A percentile compares a stretch with the other conserved stretches of the same genome.
Conservation (phyloP, 345 rosid species). For the Reutealis trisperma region DNA sequence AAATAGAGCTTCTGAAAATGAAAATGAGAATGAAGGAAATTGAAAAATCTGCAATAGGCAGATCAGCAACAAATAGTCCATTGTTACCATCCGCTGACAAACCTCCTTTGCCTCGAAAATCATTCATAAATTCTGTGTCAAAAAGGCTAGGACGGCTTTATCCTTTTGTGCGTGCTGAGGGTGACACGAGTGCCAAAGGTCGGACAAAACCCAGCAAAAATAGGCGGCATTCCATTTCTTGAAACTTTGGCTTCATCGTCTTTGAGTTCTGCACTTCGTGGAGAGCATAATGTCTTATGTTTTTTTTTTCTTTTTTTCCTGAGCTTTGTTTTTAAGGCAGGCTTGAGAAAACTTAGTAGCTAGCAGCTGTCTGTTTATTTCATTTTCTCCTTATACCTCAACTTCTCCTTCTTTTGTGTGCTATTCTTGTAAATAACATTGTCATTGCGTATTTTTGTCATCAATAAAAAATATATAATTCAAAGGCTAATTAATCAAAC, state of each 20-base stretch:
- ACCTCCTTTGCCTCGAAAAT: slow-evolving; percentile 71
- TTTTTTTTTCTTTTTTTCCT: not conserved
- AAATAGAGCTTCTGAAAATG: slow-evolving; percentile 73
- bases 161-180: no score
- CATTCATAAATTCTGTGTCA: slow-evolving; percentile 53
- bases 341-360: slow-evolving; percentile 14
- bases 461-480: not conserved
- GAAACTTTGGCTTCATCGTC: slow-evolving; percentile 28
- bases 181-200: not conserved
- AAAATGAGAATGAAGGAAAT: slow-evolving; percentile 82
- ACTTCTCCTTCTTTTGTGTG: slow-evolving; percentile 27
- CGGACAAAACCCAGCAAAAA: slow-evolving; percentile 67
- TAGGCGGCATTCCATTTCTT: slow-evolving; percentile 87
- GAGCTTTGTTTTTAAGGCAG: slow-evolving; percentile 16
- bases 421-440: slow-evolving; percentile 35
- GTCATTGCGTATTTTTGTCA: not conserved
- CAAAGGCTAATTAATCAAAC: not conserved
- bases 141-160: slow-evolving; percentile 60
- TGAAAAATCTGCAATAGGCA: slow-evolving; percentile 36
- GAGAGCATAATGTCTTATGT: not conserved
- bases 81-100: slow-evolving; percentile 48
- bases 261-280: not conserved
- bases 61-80: slow-evolving; percentile 41
- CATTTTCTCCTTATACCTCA: not conserved
- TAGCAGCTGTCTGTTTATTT: not conserved